Percentiles rank a stretch among this genome's conserved stretches.
Evolutionary conservation across 2,329 filamentous ascomycete species (phyloP).

Genomic region (Sarocladiaceae sp.): DNA sequence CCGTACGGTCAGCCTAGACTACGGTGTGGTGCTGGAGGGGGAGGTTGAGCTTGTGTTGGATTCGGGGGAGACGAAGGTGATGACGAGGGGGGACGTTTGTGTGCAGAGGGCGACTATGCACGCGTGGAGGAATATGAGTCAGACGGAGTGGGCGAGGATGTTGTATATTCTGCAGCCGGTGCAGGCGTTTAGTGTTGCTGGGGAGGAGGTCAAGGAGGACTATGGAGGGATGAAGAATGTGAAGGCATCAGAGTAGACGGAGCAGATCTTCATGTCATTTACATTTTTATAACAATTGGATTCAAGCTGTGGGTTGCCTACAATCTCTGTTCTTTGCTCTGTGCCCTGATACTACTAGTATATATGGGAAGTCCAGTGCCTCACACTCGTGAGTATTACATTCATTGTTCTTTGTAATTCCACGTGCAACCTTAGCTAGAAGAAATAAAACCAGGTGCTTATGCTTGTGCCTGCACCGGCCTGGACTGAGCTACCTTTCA

Average conservation of each 20-base stretch:
- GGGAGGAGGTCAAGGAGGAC: slow-evolving; percentile 26
- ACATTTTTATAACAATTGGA: no score
- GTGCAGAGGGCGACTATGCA: slow-evolving; percentile 55
- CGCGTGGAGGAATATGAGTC: slow-evolving; percentile 44
- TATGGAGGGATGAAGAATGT: slow-evolving; percentile 23
- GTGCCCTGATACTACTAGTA: no score
- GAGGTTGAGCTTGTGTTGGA: slow-evolving; percentile 49
- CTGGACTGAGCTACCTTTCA: background rate
- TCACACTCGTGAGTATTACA: background rate
- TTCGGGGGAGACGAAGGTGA: slow-evolving; percentile 38
- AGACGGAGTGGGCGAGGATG: slow-evolving; percentile 42
- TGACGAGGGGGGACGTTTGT: slow-evolving; percentile 48
- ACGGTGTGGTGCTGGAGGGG: slow-evolving; percentile 50
- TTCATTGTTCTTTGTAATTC: no score
- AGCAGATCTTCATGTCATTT: no score
- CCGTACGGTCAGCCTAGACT: slow-evolving; percentile 51
- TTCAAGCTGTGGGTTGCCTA: no score
- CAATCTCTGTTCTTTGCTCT: no score
- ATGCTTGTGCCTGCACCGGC: background rate
- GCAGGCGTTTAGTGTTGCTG: slow-evolving; percentile 12
- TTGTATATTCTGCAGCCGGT: slow-evolving; percentile 31
- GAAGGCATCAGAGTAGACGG: slow-evolving; percentile 16
- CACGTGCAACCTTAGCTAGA: no score
- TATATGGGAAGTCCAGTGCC: no score
- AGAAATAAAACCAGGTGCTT: background rate